Evolutionary conservation across 495 filamentous ascomycete genomes (phyloP), one percentile per base, ranked within the genome.

Genomic region (Tetracladium setigerum): DNA sequence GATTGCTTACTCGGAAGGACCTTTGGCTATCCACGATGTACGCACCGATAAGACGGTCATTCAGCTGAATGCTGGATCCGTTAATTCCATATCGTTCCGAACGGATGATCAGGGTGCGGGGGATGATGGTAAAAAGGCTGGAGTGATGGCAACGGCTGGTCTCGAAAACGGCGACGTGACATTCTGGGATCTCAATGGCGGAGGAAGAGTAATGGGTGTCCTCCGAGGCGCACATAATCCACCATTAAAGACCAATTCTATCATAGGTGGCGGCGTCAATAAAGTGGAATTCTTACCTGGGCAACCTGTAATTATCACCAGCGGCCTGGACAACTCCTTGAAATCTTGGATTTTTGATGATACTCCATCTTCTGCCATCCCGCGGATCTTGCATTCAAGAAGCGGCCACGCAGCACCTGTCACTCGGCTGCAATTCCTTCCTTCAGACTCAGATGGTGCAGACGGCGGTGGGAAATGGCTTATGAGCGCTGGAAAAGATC

Each of bases 331-430:
- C 62, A 99, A 99, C 62, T 85, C 88, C 30, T 68, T 99, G 34
- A 95, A 87, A 61, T 88, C 84, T 4, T 96, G 90, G 90, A 90
- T 95, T 49, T 94, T 96, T 53, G 88, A 95, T 58, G 81, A 90
- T 49, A 81, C 81, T 2, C 87, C 87, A 3, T 90, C 89, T 62
- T 89, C 86, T 1, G 80, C 88, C 0, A 74, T 88, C 30, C 92
- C 92, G 8, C 77, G 89, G 30, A 83, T 86, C 16, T 71, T 97
- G 34, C 94, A 96, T 59, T 74, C 73, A 36, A 78, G 92, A 37
- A 84, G 82, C 48, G 94, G 92, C 5, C 92, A 99, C 61, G 86
- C 89, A 8, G 89, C 81, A 8, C 81, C 89, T 0, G 79, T 96
- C 41, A 91, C 79, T 22, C 75, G 75, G 30, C 67, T 99, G 14